Evolutionary conservation across 2,329 filamentous ascomycete genomes (phyloP), one percentile per base, ranked within the genome.

Genomic region (Cytospora piceicola): DNA sequence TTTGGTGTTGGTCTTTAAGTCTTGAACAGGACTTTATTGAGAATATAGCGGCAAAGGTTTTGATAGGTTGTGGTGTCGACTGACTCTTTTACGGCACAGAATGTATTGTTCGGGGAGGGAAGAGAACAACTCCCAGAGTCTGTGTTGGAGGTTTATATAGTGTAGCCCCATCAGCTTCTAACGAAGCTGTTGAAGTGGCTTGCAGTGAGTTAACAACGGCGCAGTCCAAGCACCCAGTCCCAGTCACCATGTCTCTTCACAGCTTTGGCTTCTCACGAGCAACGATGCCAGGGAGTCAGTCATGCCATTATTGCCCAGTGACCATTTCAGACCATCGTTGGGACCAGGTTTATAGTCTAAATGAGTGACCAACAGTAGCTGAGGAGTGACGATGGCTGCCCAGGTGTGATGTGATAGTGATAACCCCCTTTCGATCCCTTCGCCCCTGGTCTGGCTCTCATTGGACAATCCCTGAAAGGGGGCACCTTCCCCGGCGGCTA

Each of bases 371-470:
- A 56, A 51, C 56, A 51, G 20, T 46, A 57, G 27, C 30, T 39
- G 36, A 46, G 27, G 29, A 57, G 29, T n/a, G 36, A 51, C 24
- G 39, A 57, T 63, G 60, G 60, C 39, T 53, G n/a, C n/a, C n/a
- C n/a, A n/a, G n/a, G n/a, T n/a, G 60, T 46, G 39, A 57, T 63
- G 60, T 63, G 60, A 57, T 57, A 56, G 60, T 63, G 53, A 63
- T 34, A 51, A 54, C 53, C 60, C 52, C 52, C 60, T 62, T 56
- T 56, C n/a, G 49, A 62, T 54, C 39, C 34, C 30, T 52, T 46
- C 49, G 27, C 29, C 61, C 12, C n/a, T 42, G 39, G 34, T n/a
- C 20, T 30, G 22, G 27, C 29, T 46, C 22, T 51, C 53, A 63
- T 63, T 63, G 61, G 61, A 20, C 20, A 14, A 24, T 20, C 17